Evolutionary conservation across 148 eudicot genomes (phyloP).

Genomic region (Rhododendron ovatum): DNA sequence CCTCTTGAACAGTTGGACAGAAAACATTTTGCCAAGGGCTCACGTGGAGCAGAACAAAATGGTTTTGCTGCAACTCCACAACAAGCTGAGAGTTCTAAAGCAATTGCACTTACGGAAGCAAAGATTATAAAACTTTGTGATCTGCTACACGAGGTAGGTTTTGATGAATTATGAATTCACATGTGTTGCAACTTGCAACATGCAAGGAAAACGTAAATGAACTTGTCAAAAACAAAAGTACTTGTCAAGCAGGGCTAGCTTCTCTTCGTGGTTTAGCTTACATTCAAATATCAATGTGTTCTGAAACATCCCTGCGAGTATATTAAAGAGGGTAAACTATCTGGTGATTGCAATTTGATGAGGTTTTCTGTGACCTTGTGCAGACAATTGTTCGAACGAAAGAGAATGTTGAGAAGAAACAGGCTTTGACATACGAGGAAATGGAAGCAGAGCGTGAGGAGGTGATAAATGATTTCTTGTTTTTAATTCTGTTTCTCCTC

Average conservation of each 20-base stretch:
- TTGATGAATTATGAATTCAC: neutral
- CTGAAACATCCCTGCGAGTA: neutral
- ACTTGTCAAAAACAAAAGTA: neutral
- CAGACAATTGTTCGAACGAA: conserved; percentile 83
- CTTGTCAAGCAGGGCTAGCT: neutral
- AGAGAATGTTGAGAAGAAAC: conserved; percentile 91
- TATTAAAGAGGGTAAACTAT: neutral
- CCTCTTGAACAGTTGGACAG: conserved; percentile 82
- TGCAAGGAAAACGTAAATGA: neutral
- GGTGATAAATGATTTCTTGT: conserved; percentile 26
- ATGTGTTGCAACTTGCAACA: neutral
- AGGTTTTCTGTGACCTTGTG: conserved; percentile 14
- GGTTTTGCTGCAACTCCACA: conserved; percentile 37
- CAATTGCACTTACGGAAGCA: conserved; percentile 73
- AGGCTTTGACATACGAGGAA: conserved; percentile 80
- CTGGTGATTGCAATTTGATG: conserved; percentile 7
- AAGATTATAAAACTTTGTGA: conserved; percentile 78
- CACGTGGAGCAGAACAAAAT: conserved; percentile 46
- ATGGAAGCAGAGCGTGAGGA: conserved; percentile 70
- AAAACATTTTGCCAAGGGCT: conserved; percentile 76
- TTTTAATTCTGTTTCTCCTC: neutral
- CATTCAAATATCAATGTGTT: neutral
- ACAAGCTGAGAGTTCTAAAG: conserved; percentile 53
- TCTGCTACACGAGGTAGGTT: conserved; percentile 62
- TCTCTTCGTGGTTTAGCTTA: neutral